Conservation (phyloP, 2,329 filamentous ascomycete species). For the Xylaria sp. region DNA sequence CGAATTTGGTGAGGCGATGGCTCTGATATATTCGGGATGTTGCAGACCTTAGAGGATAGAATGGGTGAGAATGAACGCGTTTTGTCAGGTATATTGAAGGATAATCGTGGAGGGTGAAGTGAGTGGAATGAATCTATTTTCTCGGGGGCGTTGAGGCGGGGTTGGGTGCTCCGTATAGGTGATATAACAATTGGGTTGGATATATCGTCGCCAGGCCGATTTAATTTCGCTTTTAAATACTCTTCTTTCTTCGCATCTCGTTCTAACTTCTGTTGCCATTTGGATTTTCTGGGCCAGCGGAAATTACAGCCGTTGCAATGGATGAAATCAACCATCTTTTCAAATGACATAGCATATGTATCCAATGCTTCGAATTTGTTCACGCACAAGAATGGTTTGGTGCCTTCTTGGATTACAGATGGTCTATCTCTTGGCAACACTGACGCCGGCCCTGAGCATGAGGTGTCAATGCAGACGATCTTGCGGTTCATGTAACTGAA, state of each 20-base stretch:
- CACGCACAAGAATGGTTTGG: background rate
- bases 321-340: conserved; percentile 18
- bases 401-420: background rate
- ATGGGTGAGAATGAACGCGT: background rate
- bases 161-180: background rate
- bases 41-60: background rate
- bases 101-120: no score
- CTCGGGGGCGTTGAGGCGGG: background rate
- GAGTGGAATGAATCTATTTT: background rate
- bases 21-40: background rate
- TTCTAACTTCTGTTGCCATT: background rate
- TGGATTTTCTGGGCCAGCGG: background rate
- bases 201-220: background rate
- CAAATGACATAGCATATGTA: background rate
- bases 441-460: conserved; percentile 2
- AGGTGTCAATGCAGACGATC: background rate
- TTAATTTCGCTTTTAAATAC: background rate
- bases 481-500: background rate
- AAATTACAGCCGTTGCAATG: background rate
- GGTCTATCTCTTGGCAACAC: conserved; percentile 2
- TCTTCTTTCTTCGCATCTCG: background rate
- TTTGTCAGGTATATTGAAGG: background rate
- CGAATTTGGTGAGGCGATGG: background rate
- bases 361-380: background rate
- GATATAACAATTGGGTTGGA: background rate